Percentiles rank a stretch among this genome's conserved stretches.
Evolutionary conservation across 768 basidiomycete genomes (phyloP).

Genomic region (Leccinum broughii): DNA sequence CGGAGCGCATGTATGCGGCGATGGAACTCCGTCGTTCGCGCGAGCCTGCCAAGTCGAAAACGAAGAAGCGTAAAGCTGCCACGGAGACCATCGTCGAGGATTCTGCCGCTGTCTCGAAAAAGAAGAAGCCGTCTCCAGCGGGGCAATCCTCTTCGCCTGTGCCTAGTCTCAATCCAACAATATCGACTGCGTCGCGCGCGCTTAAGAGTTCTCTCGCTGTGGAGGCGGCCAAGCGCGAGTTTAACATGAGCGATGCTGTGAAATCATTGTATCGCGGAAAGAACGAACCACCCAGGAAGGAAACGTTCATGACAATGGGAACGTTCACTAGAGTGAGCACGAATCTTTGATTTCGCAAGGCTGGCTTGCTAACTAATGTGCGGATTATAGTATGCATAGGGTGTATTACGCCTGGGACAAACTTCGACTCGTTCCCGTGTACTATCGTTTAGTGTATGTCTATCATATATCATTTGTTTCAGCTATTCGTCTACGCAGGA

Average conservation of each 20-base stretch:
- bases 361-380: constrained; percentile 2
- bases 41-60: constrained; percentile 52
- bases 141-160: constrained; percentile 26
- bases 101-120: constrained; percentile 41
- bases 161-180: constrained; percentile 44
- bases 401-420: background rate
- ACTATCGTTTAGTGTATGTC: constrained; percentile 13
- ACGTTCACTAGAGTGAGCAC: constrained; percentile 85
- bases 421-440: background rate
- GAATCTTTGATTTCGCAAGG: background rate
- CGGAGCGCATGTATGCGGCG: constrained; percentile 50
- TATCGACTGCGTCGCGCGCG: constrained; percentile 60
- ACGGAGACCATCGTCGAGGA: constrained; percentile 27
- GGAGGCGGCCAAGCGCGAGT: constrained; percentile 83
- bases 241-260: constrained; percentile 82
- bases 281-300: constrained; percentile 62
- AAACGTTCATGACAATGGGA: constrained; percentile 89
- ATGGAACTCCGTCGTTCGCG: constrained; percentile 61
- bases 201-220: constrained; percentile 70
- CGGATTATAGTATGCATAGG: constrained; percentile 25
- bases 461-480: background rate
- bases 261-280: constrained; percentile 69
- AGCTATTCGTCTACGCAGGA: background rate
- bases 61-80: constrained; percentile 64
- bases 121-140: constrained; percentile 31